A percentile compares a stretch with the other conserved stretches of the same genome.
Evolutionary conservation across 352 stramenopile genomes (phyloP).

Genomic region (Pythium aphanidermatum): DNA sequence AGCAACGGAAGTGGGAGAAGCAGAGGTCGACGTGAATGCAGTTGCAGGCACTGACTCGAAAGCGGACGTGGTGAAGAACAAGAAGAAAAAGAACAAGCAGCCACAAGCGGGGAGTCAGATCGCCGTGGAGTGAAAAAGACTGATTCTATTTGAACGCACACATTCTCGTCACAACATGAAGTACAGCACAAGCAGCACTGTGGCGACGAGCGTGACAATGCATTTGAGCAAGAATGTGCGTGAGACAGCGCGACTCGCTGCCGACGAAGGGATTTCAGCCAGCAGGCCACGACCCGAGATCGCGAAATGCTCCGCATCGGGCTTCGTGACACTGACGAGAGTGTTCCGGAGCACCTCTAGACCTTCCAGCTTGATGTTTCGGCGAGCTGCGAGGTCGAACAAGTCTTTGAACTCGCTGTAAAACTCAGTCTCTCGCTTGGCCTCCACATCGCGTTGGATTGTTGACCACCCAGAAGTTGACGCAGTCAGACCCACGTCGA

Average conservation of each 20-base stretch:
- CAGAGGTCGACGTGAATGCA: neutral
- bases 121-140: constrained; percentile 9
- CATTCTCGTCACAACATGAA: constrained; percentile 26
- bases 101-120: constrained; percentile 6
- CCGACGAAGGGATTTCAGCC: constrained; percentile 36
- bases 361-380: constrained; percentile 32
- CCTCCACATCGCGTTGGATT: constrained; percentile 46
- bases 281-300: constrained; percentile 46
- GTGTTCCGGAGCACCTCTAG: constrained; percentile 47
- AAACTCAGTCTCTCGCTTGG: constrained; percentile 44
- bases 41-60: neutral
- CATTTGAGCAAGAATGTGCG: constrained; percentile 68
- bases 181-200: constrained; percentile 44
- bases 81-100: constrained; percentile 16
- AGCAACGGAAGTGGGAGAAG: neutral
- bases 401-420: constrained; percentile 68
- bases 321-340: constrained; percentile 21
- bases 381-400: constrained; percentile 55
- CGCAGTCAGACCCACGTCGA: constrained; percentile 56
- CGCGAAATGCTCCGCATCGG: constrained; percentile 3
- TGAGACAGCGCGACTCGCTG: constrained; percentile 36
- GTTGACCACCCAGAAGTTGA: constrained; percentile 29
- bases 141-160: too few species aligned
- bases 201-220: constrained; percentile 55
- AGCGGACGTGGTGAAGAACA: neutral